Percentiles rank a stretch among this genome's conserved stretches.
Conservation (phyloP, 371 early-diverging fungal species). For the Globomyces sp. region DNA sequence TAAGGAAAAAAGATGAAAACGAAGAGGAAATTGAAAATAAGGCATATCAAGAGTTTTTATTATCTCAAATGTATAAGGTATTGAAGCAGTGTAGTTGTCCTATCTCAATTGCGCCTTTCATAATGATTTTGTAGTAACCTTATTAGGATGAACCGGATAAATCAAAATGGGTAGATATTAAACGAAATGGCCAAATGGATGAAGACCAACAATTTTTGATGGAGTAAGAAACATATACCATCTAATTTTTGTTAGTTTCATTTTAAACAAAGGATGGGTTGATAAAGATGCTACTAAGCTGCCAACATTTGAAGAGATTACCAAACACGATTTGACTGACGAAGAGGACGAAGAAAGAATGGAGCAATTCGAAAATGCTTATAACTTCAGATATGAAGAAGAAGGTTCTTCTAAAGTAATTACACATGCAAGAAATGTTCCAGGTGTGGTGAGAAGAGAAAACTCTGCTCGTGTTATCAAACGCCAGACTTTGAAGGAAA, state of each 20-base stretch:
- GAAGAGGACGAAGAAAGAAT: slow-evolving; percentile 68
- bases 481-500: slow-evolving; percentile 65
- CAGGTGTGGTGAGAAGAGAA: slow-evolving; percentile 59
- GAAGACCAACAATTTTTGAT: slow-evolving; percentile 85
- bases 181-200: slow-evolving; percentile 1
- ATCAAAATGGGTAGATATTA: slow-evolving; percentile 14
- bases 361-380: slow-evolving; percentile 85
- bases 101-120: not conserved
- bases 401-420: slow-evolving; percentile 62
- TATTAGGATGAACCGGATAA: slow-evolving; percentile 6
- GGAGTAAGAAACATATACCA: slow-evolving; percentile 38
- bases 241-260: slow-evolving; percentile 45
- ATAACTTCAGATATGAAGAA: slow-evolving; percentile 94
- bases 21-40: slow-evolving; percentile 77
- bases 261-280: slow-evolving; percentile 93
- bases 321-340: slow-evolving; percentile 53
- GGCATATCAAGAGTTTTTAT: slow-evolving; percentile 78
- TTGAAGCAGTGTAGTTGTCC: not conserved
- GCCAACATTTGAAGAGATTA: slow-evolving; percentile 65
- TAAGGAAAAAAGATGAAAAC: slow-evolving; percentile 67
- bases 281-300: slow-evolving; percentile 63
- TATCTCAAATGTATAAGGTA: slow-evolving; percentile 42
- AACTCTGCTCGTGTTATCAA: slow-evolving; percentile 71
- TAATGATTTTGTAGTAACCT: no score
- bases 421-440: slow-evolving; percentile 76